Conservation (phyloP, 345 rosid species). For the Combretum micranthum region DNA sequence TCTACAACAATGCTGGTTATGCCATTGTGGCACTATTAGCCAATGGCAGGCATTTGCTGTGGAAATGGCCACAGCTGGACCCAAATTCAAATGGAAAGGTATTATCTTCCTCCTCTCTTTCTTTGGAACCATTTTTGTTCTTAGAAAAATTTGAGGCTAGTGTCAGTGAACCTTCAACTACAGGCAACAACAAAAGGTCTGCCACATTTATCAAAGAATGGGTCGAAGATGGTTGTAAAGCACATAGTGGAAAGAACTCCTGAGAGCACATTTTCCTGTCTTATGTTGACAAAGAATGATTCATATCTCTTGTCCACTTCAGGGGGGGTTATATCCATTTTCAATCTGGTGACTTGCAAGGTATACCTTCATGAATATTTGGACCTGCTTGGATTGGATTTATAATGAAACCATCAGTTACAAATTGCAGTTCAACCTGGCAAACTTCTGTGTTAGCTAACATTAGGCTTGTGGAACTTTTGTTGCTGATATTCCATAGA, state of each 20-base stretch:
- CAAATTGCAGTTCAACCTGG: too few species aligned
- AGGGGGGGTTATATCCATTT: slow-evolving; percentile 34
- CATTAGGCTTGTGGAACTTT: too few species aligned
- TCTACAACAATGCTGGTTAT: slow-evolving; percentile 35
- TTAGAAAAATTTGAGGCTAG: background rate
- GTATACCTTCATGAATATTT: background rate
- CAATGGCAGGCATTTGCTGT: slow-evolving; percentile 27
- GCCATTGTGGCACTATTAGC: slow-evolving; percentile 39
- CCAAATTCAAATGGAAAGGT: slow-evolving; percentile 26
- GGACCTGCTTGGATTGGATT: background rate
- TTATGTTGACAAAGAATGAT: slow-evolving; percentile 36
- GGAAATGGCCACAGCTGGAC: slow-evolving; percentile 32
- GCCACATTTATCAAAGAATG: slow-evolving; percentile 22
- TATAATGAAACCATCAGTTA: too few species aligned
- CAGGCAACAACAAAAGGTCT: slow-evolving; percentile 26
- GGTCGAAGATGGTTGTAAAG: slow-evolving; percentile 23
- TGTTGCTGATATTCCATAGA: too few species aligned
- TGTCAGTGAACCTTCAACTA: slow-evolving; percentile 5
- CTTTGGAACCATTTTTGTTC: background rate
- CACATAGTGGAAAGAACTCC: slow-evolving; percentile 16
- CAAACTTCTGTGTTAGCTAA: too few species aligned
- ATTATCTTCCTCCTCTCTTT: background rate
- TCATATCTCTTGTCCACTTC: slow-evolving; percentile 38
- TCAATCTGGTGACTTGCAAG: slow-evolving; percentile 15
- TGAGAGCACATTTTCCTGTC: slow-evolving; percentile 22